These are phyloP conservation scores for Bacterosira constricta DNA, from an alignment of 108 stramenopile species.

Conservation along the genomic window DNA sequence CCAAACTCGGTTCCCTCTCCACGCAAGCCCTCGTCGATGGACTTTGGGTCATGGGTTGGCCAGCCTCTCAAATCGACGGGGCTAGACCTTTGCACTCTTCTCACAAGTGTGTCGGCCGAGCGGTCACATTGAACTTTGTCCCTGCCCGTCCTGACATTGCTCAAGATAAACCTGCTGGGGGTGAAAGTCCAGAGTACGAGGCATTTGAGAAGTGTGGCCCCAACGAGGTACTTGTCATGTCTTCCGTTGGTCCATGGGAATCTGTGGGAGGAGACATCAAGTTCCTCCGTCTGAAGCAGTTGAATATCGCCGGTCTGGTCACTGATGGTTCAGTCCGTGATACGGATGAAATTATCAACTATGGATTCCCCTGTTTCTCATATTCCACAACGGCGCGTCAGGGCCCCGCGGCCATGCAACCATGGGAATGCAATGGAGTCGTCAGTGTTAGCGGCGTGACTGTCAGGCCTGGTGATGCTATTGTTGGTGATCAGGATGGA, in stretches of 20 bases:
- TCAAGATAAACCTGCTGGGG: constrained; percentile 83
- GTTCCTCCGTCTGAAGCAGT: constrained; percentile 87
- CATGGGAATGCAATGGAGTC: constrained; percentile 91
- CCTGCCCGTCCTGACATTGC: constrained; percentile 90
- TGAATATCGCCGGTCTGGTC: constrained; percentile 80
- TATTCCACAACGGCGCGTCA: constrained; percentile 60
- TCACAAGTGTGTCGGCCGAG: constrained; percentile 84
- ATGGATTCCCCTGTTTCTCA: constrained; percentile 86
- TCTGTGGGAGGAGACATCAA: constrained; percentile 91
- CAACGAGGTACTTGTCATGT: constrained; percentile 91
- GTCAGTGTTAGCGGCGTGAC: constrained; percentile 67
- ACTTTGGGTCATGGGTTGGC: constrained; percentile 94
- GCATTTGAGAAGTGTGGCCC: constrained; percentile 91
- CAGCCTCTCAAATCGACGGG: constrained; percentile 83
- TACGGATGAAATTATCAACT: constrained; percentile 90
- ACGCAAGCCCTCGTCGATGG: constrained; percentile 91
- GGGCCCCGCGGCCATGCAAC: constrained; percentile 87
- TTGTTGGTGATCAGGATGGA: constrained; percentile 92
- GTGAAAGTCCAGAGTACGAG: constrained; percentile 88
- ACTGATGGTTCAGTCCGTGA: constrained; percentile 91
- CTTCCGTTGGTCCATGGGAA: constrained; percentile 82
- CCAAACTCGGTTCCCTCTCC: constrained; percentile 75
- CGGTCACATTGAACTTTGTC: constrained; percentile 88
- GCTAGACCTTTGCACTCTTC: constrained; percentile 69
- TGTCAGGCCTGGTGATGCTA: constrained; percentile 90